Evolutionary conservation across 2,329 filamentous ascomycete genomes (phyloP), one percentile per base, ranked within the genome.

Genomic region (Colletotrichum euphorbiae): DNA sequence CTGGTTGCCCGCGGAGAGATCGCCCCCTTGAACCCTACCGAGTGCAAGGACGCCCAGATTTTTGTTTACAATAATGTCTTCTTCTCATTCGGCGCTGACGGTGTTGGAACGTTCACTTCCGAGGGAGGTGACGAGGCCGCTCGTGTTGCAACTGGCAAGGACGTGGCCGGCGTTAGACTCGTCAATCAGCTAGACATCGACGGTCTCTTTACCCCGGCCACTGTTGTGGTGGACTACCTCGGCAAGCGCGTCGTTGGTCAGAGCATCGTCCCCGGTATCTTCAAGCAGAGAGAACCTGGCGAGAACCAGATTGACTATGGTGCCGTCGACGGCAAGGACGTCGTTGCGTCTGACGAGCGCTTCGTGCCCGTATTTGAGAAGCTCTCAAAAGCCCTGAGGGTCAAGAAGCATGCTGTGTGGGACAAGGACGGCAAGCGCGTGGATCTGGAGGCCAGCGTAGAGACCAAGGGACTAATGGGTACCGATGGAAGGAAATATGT

Each of bases 11-110:
- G 93, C 65, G 96, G 96, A 61, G 96, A 99, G 79, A 92, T 99
- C 71, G 90, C 94, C 19, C 93, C 96, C 6, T 82, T 99, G 62
- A 99, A 99, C 82, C 97, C 96, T 6, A 98, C 95, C 0, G 96
- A 99, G 81, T 90, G 87, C 71, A 89, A 87, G 72, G 95, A 99
- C 78, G 96, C 96, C 4, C 96, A 99, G 79, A 99, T 99, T 72
- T 99, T 97, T 75, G 95, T 99, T 24, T 98, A 98, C 84, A 98
- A 98, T 85, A 99, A 99, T 81, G 94, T 99, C 73, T 99, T 99
- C 84, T 99, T 97, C 84, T 98, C 96, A 0, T 98, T 98, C 74
- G 96, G 96, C 70, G 95, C 96, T 50, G 96, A 99, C 78, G 97
- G 96, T 59, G 96, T 98, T 51, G 95, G 96, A 48, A 99, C 96